phyloP scores from a whole-genome alignment of 176 grass and related monocot genomes.

The Musa beccarii region DNA sequence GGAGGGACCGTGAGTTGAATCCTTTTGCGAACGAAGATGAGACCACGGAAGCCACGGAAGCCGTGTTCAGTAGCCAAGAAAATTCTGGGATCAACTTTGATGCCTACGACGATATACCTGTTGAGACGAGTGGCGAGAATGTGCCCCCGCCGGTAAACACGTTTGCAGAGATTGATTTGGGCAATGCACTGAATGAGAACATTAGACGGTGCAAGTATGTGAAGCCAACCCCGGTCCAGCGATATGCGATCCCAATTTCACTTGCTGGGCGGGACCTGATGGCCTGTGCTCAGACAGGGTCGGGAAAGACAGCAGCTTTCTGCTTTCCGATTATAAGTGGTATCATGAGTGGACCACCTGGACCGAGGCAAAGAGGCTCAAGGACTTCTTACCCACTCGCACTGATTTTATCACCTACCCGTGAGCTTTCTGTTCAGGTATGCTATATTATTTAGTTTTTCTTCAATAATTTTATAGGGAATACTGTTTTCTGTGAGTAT shows the following conservation, averaged over 20 bases:
- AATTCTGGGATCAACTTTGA: slow-evolving; percentile 85
- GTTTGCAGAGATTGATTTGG: slow-evolving; percentile 91
- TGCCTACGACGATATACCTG: slow-evolving; percentile 96
- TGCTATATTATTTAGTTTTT: slow-evolving; percentile 4
- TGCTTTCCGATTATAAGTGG: slow-evolving; percentile 94
- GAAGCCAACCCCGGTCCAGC: slow-evolving; percentile 86
- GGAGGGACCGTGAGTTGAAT: slow-evolving; percentile 62
- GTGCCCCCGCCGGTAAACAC: slow-evolving; percentile 72
- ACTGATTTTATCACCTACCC: slow-evolving; percentile 80
- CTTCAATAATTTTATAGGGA: background rate
- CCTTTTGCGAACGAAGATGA: slow-evolving; percentile 57
- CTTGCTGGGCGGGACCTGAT: slow-evolving; percentile 77
- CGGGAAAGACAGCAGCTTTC: slow-evolving; percentile 86
- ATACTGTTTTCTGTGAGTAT: background rate
- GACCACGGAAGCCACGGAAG: slow-evolving; percentile 4
- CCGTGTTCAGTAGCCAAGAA: slow-evolving; percentile 30
- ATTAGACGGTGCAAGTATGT: slow-evolving; percentile 87
- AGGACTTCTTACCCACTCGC: slow-evolving; percentile 67
- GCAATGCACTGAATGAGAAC: slow-evolving; percentile 70
- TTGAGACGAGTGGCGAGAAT: slow-evolving; percentile 76
- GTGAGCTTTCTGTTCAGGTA: slow-evolving; percentile 88
- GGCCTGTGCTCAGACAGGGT: slow-evolving; percentile 96
- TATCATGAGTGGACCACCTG: slow-evolving; percentile 50
- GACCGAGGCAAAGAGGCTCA: slow-evolving; percentile 45
- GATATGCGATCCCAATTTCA: slow-evolving; percentile 79